Percentiles rank a stretch among this genome's conserved stretches.
phyloP scores from a whole-genome alignment of 2,329 filamentous ascomycete species.

The Aschersonia sp. region DNA sequence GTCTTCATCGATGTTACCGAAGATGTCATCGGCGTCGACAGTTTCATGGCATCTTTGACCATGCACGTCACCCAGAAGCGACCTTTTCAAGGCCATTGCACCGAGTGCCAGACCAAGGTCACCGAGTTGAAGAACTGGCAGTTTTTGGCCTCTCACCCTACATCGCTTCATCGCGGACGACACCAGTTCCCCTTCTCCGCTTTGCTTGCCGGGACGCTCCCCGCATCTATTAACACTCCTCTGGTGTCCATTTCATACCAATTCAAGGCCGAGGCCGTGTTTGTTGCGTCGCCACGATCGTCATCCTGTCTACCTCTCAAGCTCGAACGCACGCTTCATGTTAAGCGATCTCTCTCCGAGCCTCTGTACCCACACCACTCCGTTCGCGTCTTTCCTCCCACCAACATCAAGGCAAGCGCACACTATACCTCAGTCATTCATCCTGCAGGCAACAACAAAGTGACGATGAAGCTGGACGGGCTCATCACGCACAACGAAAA shows the following conservation, averaged over 20 bases:
- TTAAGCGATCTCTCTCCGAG: constrained; percentile 63
- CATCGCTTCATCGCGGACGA: constrained; percentile 34
- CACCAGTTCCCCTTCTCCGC: constrained; percentile 85
- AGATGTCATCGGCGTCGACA: constrained; percentile 50
- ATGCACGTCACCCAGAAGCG: constrained; percentile 64
- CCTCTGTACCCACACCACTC: constrained; percentile 74
- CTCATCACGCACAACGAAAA: constrained; percentile 57
- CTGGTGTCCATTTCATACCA: constrained; percentile 66
- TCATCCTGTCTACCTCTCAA: constrained; percentile 28
- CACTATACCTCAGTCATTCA: constrained; percentile 73
- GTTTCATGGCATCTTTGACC: constrained; percentile 57
- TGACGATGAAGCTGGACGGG: constrained; percentile 74
- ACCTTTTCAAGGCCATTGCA: constrained; percentile 66
- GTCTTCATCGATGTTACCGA: constrained; percentile 61
- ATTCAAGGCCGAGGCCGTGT: constrained; percentile 52
- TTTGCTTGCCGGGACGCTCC: constrained; percentile 72
- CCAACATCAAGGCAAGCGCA: constrained; percentile 77
- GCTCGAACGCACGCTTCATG: constrained; percentile 52
- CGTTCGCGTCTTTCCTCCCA: constrained; percentile 89
- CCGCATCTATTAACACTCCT: constrained; percentile 62
- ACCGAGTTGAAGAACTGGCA: constrained; percentile 69
- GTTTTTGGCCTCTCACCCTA: constrained; percentile 45
- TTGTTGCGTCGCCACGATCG: constrained; percentile 38
- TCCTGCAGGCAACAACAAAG: constrained; percentile 67
- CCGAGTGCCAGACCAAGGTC: constrained; percentile 56